Conservation (phyloP, 1,284 basidiomycete genomes). For the Rhodotorula sp. region DNA sequence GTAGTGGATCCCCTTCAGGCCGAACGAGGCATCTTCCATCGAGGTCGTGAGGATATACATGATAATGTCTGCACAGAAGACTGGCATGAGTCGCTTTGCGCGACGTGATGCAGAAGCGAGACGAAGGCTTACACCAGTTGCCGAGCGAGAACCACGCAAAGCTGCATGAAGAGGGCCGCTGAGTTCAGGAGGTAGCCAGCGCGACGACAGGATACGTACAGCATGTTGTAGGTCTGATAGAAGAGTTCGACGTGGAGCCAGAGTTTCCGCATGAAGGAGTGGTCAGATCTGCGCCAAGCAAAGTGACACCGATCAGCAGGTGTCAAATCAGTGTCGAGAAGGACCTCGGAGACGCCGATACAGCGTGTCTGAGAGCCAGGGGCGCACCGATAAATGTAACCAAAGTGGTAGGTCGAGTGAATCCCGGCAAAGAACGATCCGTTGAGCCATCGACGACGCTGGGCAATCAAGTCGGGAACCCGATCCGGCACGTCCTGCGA, state of each 20-base stretch:
- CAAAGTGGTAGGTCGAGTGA: constrained; percentile 41
- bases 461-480: constrained; percentile 87
- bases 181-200: too few species aligned
- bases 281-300: constrained; percentile 57
- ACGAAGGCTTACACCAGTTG: constrained; percentile 70
- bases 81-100: constrained; percentile 29
- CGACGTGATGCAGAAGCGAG: constrained; percentile 57
- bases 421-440: constrained; percentile 95
- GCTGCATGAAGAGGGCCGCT: constrained; percentile 59
- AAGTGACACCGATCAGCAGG: too few species aligned
- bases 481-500: constrained; percentile 46
- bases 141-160: constrained; percentile 55
- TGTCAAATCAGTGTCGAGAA: too few species aligned
- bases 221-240: constrained; percentile 83
- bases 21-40: constrained; percentile 64
- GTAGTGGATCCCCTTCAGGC: constrained; percentile 57
- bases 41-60: constrained; percentile 50
- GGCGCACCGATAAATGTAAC: constrained; percentile 54
- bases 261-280: constrained; percentile 77
- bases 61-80: constrained; percentile 25
- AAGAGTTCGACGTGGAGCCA: constrained; percentile 93
- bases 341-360: constrained; percentile 57
- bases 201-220: constrained; percentile 47
- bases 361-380: constrained; percentile 48
- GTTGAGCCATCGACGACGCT: constrained; percentile 94